These are phyloP conservation scores for Pseudogymnoascus sp. DNA, from an alignment of 2,329 filamentous ascomycete species.

Conservation along the genomic window DNA sequence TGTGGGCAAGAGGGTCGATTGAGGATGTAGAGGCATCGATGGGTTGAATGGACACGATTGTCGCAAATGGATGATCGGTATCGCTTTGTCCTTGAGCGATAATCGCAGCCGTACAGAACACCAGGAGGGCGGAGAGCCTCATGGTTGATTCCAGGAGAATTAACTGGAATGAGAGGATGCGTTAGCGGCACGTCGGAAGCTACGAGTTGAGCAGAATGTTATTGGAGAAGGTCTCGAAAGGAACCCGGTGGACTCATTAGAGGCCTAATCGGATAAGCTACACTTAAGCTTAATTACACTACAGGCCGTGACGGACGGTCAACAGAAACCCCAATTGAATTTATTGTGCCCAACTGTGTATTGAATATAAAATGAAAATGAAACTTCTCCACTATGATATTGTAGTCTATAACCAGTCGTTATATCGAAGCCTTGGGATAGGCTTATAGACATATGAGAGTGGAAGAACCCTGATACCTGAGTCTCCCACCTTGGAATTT, in stretches of 20 bases:
- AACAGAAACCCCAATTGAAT: not conserved
- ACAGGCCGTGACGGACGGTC: not conserved
- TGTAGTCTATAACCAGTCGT: not conserved
- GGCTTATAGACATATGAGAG: not conserved
- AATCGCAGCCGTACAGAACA: not conserved
- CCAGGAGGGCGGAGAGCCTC: not conserved
- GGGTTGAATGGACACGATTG: conserved; percentile 25
- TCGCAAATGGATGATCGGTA: not conserved
- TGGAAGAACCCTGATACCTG: not conserved
- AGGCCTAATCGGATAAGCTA: conserved; percentile 5
- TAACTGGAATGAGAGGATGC: not conserved
- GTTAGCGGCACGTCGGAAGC: not conserved
- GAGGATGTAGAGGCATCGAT: conserved; percentile 28
- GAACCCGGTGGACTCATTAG: not conserved
- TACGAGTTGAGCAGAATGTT: not conserved
- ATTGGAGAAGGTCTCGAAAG: not conserved
- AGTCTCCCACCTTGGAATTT: not conserved
- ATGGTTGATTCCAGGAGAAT: not conserved
- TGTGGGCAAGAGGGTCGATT: conserved; percentile 47
- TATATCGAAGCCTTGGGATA: not conserved
- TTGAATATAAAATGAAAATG: not conserved
- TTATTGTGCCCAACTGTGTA: not conserved
- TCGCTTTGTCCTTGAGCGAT: conserved; percentile 1
- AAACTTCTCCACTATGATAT: not conserved
- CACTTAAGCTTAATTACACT: conserved; percentile 8